These are phyloP conservation scores for Diaporthe aspalathi DNA, from an alignment of 2,329 filamentous ascomycete species.

Conservation along the genomic window DNA sequence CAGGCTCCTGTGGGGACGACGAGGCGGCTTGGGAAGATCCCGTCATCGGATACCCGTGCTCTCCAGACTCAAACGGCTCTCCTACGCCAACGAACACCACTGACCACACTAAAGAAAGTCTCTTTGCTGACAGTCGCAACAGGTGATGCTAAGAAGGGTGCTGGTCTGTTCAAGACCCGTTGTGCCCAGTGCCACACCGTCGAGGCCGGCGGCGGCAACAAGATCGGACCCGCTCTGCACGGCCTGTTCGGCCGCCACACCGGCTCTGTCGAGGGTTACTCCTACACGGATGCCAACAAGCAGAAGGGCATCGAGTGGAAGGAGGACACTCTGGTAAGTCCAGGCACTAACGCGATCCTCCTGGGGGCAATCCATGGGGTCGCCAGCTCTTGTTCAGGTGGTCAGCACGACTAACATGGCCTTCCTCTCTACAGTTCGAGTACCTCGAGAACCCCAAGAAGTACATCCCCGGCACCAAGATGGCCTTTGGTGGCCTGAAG, in stretches of 20 bases:
- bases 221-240: slow-evolving; percentile 96
- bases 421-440: slow-evolving; percentile 68
- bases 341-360: neutral
- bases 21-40: neutral
- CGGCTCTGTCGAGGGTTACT: slow-evolving; percentile 89
- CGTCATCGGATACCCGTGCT: neutral
- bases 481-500: slow-evolving; percentile 99
- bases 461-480: slow-evolving; percentile 99
- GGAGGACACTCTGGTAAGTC: slow-evolving; percentile 81
- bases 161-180: slow-evolving; percentile 98
- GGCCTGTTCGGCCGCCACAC: slow-evolving; percentile 98
- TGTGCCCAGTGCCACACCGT: slow-evolving; percentile 99
- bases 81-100: neutral
- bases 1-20: neutral
- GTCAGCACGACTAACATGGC: slow-evolving; percentile 4
- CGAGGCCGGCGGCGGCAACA: slow-evolving; percentile 91
- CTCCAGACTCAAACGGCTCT: neutral
- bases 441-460: slow-evolving; percentile 99
- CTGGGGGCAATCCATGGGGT: too few species aligned
- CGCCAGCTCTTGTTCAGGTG: neutral
- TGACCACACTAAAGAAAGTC: neutral
- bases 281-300: slow-evolving; percentile 99
- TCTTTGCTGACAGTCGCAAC: slow-evolving; percentile 33
- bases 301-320: slow-evolving; percentile 91
- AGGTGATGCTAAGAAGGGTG: slow-evolving; percentile 97